phyloP scores from a whole-genome alignment of 306 rosid genomes.

The Citrullus colocynthis region DNA sequence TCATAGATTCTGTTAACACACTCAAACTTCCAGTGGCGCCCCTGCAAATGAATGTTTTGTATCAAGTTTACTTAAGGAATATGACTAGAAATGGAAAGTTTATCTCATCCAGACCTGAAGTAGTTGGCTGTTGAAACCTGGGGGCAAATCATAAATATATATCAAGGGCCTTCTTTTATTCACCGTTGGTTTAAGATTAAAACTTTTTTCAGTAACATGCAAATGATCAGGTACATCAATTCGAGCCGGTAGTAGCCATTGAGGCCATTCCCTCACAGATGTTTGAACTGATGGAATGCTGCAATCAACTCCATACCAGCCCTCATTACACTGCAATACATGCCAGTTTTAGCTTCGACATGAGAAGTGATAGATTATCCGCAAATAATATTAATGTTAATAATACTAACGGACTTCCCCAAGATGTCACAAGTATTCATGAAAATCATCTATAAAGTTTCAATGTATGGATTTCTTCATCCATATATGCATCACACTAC shows the following conservation, averaged over 20 bases:
- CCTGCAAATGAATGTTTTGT: slow-evolving; percentile 32
- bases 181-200: slow-evolving; percentile 44
- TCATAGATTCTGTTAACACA: slow-evolving; percentile 84
- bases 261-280: slow-evolving; percentile 77
- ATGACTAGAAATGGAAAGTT: slow-evolving; percentile 5
- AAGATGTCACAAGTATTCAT: background rate
- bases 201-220: slow-evolving; percentile 22
- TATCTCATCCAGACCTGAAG: slow-evolving; percentile 58
- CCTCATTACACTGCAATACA: slow-evolving; percentile 66
- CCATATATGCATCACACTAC: background rate
- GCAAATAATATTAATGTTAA: background rate
- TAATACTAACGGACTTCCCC: background rate
- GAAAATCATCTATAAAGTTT: background rate
- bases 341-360: background rate
- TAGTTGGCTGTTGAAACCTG: slow-evolving; percentile 77
- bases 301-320: slow-evolving; percentile 98
- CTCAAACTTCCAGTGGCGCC: slow-evolving; percentile 80
- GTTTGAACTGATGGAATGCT: slow-evolving; percentile 66
- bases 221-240: slow-evolving; percentile 43
- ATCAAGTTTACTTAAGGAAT: slow-evolving; percentile 10
- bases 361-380: background rate
- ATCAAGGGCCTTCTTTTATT: slow-evolving; percentile 83
- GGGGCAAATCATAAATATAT: slow-evolving; percentile 82
- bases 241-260: slow-evolving; percentile 82
- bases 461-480: background rate